These are phyloP conservation scores for Sporothrix luriei DNA, from an alignment of 2,329 filamentous ascomycete species.

Conservation along the genomic window DNA sequence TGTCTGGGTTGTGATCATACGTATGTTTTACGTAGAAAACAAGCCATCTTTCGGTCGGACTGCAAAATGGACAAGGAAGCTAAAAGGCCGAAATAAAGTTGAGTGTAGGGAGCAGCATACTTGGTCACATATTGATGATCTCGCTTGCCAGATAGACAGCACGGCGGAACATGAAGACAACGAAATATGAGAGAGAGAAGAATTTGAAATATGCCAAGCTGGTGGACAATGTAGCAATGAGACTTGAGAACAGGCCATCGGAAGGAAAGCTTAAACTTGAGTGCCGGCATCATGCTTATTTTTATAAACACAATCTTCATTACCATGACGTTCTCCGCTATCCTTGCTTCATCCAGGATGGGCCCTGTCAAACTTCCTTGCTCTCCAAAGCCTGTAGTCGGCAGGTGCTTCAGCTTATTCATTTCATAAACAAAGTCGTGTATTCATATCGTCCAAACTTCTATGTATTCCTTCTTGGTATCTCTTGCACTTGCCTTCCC, in stretches of 20 bases:
- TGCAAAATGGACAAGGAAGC: background rate
- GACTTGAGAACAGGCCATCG: background rate
- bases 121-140: background rate
- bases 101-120: background rate
- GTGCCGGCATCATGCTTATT: conserved; percentile 12
- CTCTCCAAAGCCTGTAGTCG: background rate
- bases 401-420: background rate
- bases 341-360: background rate
- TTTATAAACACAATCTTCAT: background rate
- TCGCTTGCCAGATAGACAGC: background rate
- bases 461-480: conserved; percentile 12
- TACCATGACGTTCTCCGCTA: background rate
- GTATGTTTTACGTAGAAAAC: background rate
- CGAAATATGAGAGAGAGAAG: background rate
- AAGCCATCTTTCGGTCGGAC: background rate
- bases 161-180: background rate
- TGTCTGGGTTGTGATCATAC: background rate
- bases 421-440: background rate
- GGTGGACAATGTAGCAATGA: background rate
- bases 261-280: background rate
- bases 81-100: background rate
- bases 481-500: background rate
- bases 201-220: background rate
- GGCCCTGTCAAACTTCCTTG: background rate
- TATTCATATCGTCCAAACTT: background rate